These are phyloP conservation scores for Rosa chinensis DNA, from an alignment of 306 rosid genomes.

Conservation along the genomic window DNA sequence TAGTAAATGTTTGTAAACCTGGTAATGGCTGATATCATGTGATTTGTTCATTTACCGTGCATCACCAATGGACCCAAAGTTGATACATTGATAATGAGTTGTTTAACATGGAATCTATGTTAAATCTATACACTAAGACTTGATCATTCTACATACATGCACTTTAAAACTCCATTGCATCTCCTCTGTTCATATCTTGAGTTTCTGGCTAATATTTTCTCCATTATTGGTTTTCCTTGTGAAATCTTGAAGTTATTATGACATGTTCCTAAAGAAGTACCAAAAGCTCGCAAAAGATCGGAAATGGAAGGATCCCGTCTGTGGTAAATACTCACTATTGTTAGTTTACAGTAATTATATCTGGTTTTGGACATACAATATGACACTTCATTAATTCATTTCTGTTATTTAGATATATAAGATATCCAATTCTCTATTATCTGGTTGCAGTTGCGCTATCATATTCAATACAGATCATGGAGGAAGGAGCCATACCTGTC, in stretches of 20 bases:
- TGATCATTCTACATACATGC: not conserved
- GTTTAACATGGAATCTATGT: not conserved
- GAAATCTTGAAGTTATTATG: slow-evolving; percentile 59
- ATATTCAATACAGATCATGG: slow-evolving; percentile 77
- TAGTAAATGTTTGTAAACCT: not conserved
- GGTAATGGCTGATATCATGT: not conserved
- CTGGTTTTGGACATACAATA: slow-evolving; percentile 21
- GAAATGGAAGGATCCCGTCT: slow-evolving; percentile 79
- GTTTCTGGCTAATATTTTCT: not conserved
- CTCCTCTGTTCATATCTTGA: not conserved
- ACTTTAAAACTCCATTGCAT: slow-evolving; percentile 1
- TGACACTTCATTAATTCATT: no score
- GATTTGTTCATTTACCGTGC: not conserved
- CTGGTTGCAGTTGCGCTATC: slow-evolving; percentile 72
- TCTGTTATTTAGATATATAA: not conserved
- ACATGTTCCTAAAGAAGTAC: slow-evolving; percentile 70
- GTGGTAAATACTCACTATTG: slow-evolving; percentile 45
- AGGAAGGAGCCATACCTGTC: slow-evolving; percentile 68
- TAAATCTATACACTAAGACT: not conserved
- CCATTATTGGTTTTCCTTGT: not conserved
- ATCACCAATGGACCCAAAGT: not conserved
- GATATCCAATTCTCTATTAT: not conserved
- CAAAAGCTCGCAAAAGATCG: slow-evolving; percentile 59
- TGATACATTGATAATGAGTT: not conserved
- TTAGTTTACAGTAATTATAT: slow-evolving; percentile 12